Percentiles rank a stretch among this genome's conserved stretches.
Evolutionary conservation across 164 flowering plant species (phyloP).

Genomic region (Stephania japonica): DNA sequence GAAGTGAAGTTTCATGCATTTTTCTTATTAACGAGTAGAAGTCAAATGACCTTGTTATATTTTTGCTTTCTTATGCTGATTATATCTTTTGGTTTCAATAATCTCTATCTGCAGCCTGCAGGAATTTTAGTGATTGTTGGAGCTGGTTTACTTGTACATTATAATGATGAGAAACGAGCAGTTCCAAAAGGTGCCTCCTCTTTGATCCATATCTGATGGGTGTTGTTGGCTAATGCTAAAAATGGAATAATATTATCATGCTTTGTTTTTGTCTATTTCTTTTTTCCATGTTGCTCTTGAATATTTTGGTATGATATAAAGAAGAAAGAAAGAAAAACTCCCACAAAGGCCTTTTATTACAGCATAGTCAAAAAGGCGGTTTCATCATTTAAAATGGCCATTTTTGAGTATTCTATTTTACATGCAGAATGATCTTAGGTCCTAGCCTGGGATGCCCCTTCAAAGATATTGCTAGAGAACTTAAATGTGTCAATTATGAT

Average conservation of each 20-base stretch:
- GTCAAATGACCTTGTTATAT: background rate
- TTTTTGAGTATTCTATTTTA: no score
- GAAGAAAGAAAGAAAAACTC: no score
- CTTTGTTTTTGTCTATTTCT: no score
- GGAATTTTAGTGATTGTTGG: constrained; percentile 53
- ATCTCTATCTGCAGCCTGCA: constrained; percentile 48
- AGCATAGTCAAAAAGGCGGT: no score
- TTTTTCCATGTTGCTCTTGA: no score
- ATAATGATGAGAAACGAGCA: constrained; percentile 77
- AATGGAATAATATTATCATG: background rate
- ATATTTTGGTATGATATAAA: no score
- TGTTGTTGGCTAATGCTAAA: background rate
- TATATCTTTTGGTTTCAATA: background rate
- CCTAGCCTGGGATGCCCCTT: no score
- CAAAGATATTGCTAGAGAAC: no score
- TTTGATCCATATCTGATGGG: background rate
- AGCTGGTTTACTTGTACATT: constrained; percentile 38
- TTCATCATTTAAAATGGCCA: no score
- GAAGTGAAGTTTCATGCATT: background rate
- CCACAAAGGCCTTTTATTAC: no score
- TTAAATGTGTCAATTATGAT: no score
- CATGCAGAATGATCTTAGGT: no score
- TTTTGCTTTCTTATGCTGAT: background rate
- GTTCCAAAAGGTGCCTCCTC: constrained; percentile 47
- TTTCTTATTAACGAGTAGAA: background rate